Conservation (phyloP, 2,329 filamentous ascomycete genomes). For the Graphium sp. region DNA sequence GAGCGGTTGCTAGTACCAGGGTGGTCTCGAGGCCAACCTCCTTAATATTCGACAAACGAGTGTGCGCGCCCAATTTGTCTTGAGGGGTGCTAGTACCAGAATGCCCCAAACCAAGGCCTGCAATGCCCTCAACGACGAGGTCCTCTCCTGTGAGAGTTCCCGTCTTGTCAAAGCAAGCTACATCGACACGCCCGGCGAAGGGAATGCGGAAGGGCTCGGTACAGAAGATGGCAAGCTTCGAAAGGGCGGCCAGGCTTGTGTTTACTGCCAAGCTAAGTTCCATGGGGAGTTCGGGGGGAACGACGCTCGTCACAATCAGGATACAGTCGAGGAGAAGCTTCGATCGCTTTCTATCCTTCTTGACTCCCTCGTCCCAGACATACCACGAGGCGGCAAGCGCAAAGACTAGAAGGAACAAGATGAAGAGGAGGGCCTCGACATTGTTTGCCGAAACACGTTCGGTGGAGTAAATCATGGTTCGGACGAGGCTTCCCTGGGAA, state of each 20-base stretch:
- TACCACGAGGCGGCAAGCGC: constrained; percentile 97
- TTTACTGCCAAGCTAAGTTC: constrained; percentile 95
- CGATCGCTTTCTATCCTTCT: constrained; percentile 86
- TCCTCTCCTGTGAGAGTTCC: constrained; percentile 94
- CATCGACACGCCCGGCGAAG: constrained; percentile 83
- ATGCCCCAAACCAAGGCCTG: constrained; percentile 63
- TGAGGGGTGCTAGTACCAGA: constrained; percentile 44
- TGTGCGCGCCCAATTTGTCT: constrained; percentile 71
- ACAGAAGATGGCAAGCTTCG: constrained; percentile 94
- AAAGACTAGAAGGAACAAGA: constrained; percentile 89
- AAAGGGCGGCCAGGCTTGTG: constrained; percentile 85
- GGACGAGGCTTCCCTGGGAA: constrained; percentile 89
- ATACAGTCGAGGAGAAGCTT: constrained; percentile 95
- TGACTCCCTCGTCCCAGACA: constrained; percentile 93
- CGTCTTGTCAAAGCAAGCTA: constrained; percentile 98
- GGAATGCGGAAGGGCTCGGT: constrained; percentile 98
- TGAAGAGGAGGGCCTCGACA: constrained; percentile 88
- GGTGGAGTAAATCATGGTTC: constrained; percentile 99
- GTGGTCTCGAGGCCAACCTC: constrained; percentile 68
- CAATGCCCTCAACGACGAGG: constrained; percentile 90
- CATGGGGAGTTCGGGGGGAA: constrained; percentile 97
- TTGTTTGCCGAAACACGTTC: constrained; percentile 99
- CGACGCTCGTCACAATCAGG: constrained; percentile 93
- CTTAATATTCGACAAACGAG: constrained; percentile 54
- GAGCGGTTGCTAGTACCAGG: constrained; percentile 82